A percentile compares a stretch with the other conserved stretches of the same genome.
These are phyloP conservation scores for Oxytropis ochrocephala DNA, from an alignment of 306 rosid species.

Conservation along the genomic window DNA sequence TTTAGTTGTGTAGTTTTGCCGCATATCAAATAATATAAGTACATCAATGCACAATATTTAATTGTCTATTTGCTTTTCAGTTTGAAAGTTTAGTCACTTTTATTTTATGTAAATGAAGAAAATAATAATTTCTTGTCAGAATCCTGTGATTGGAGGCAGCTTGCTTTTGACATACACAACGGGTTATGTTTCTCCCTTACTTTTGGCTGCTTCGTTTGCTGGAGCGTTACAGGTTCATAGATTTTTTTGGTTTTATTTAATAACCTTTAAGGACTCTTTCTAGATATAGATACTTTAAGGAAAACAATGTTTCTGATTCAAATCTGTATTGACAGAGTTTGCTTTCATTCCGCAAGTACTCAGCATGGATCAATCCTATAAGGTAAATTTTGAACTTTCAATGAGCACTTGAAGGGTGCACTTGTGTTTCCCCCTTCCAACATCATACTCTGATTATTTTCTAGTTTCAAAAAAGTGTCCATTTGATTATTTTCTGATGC, in stretches of 20 bases:
- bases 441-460: not conserved
- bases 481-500: conserved; percentile 26
- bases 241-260: not conserved
- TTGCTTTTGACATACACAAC: conserved; percentile 86
- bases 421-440: not conserved
- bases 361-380: conserved; percentile 88
- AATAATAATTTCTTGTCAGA: conserved; percentile 38
- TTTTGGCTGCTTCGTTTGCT: conserved; percentile 91
- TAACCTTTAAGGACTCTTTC: not conserved
- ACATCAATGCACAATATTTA: not conserved
- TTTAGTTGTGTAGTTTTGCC: not conserved
- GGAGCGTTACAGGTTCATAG: conserved; percentile 79
- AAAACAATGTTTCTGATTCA: conserved; percentile 15
- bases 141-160: conserved; percentile 87
- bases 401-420: not conserved
- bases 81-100: not conserved
- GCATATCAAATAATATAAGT: not conserved
- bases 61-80: not conserved
- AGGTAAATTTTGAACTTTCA: conserved; percentile 38
- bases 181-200: conserved; percentile 83
- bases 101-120: not conserved
- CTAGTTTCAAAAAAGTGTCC: not conserved
- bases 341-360: conserved; percentile 83
- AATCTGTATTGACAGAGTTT: conserved; percentile 49
- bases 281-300: not conserved